Evolutionary conservation across 306 rosid genomes (phyloP).

Genomic region (Cucurbita pepo): DNA sequence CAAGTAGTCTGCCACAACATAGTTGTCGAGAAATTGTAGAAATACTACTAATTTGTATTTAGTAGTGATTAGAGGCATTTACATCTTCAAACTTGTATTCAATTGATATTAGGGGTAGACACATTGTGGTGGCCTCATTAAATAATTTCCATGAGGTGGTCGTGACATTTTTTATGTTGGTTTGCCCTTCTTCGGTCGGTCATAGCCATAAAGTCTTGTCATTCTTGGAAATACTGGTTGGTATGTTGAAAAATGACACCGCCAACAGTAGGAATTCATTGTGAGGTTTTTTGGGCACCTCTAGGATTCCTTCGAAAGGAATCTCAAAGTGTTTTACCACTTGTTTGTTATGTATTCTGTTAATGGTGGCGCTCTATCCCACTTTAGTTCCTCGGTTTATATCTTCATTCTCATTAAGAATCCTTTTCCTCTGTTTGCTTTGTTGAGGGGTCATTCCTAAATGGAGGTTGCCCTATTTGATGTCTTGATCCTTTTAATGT

Average conservation of each 20-base stretch:
- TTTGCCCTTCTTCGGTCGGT: not conserved
- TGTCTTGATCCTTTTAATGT: too few relatives aligned
- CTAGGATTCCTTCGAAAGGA: too few relatives aligned
- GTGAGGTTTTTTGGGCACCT: not conserved
- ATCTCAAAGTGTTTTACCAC: too few relatives aligned
- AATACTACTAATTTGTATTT: too few relatives aligned
- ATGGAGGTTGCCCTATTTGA: too few relatives aligned
- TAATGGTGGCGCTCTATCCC: not conserved
- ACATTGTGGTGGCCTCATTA: not conserved
- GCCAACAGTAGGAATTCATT: not conserved
- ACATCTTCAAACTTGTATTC: too few relatives aligned
- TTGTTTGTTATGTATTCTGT: not conserved
- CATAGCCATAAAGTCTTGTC: not conserved
- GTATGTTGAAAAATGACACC: not conserved
- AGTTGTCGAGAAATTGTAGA: not conserved
- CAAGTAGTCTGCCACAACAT: too few relatives aligned
- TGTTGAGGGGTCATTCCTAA: not conserved
- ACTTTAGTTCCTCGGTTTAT: not conserved
- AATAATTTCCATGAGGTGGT: not conserved
- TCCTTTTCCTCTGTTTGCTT: not conserved
- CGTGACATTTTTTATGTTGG: not conserved
- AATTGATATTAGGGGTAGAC: not conserved
- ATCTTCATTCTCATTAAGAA: not conserved
- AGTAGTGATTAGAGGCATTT: not conserved
- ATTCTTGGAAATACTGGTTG: not conserved